Evolutionary conservation across 2,329 filamentous ascomycete genomes (phyloP), one percentile per base, ranked within the genome.

Genomic region (Fusarium sarcochroum): DNA sequence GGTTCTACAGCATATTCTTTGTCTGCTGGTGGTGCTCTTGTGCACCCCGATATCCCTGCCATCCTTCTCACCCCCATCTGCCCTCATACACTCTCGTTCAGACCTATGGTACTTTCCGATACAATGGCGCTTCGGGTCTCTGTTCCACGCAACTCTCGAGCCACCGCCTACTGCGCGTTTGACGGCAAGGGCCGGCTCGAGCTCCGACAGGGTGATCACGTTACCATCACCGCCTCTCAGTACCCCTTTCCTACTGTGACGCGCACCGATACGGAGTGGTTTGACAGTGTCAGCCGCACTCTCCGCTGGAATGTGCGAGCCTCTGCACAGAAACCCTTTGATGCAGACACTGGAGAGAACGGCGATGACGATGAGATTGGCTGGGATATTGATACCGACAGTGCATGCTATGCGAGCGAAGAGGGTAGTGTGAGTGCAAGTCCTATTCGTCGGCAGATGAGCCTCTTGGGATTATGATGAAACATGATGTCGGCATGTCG

Each of bases 181-280:
- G 96, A 99, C 77, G 96, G 96, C 79, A 99, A 98, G 80, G 94
- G 94, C 57, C 93, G 96, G 50, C 89, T 99, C 42, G 95, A 99
- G 80, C 89, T 99, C 35, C 91, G 91, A 66, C 93, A 95, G 75
- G 96, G 96, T 54, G 96, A 99, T 80, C 93, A 95, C 74, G 96
- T 99, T 77, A 98, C 95, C 63, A 96, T 99, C 74, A 93, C 95
- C 40, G 96, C 96, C 5, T 97, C 93, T 30, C 94, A 97, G 77
- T 99, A 98, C 76, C 96, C 96, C 1, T 98, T 99, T 83, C 96
- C 96, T 4, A 98, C 96, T 1, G 95, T 99, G 42, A 93, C 97
- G 59, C 92, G 93, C 68, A 93, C 91, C 67, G 91, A 91, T 64
- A 92, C 91, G 1, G 96, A 99, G 79, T 99, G 96, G 96, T 98